A percentile compares a stretch with the other conserved stretches of the same genome.
These are phyloP conservation scores for Phytophthora pini DNA, from an alignment of 352 stramenopile genomes.

Conservation along the genomic window DNA sequence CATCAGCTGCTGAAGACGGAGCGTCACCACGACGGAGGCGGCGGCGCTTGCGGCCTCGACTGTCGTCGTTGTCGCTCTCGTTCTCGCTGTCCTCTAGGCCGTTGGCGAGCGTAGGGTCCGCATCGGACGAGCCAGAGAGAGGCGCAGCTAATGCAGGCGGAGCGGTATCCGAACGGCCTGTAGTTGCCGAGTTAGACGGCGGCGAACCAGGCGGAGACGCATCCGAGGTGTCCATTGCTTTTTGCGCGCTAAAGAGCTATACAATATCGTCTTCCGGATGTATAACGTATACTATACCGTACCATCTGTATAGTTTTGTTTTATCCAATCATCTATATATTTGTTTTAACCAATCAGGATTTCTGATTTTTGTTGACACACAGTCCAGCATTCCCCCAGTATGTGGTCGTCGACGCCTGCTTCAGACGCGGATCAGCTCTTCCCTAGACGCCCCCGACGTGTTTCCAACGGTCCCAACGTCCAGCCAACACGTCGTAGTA, in stretches of 20 bases:
- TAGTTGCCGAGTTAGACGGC: conserved; percentile 11
- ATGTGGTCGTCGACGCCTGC: conserved; percentile 24
- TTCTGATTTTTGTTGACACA: background rate
- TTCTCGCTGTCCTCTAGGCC: conserved; percentile 38
- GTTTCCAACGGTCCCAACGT: background rate
- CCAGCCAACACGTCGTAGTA: conserved; percentile 20
- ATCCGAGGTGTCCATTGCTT: conserved; percentile 19
- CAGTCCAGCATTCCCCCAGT: conserved; percentile 10
- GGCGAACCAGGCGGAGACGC: conserved; percentile 26
- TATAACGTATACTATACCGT: background rate
- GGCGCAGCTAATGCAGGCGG: conserved; percentile 1
- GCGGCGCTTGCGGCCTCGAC: conserved; percentile 53
- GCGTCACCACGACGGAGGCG: conserved; percentile 46
- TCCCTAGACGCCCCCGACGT: conserved; percentile 29
- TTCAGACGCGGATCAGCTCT: conserved; percentile 24
- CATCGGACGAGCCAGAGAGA: conserved; percentile 8
- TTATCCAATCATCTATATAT: background rate
- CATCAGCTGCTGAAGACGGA: background rate
- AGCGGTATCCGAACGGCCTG: background rate
- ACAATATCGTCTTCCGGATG: no score
- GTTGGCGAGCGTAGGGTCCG: conserved; percentile 4
- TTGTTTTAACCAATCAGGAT: background rate
- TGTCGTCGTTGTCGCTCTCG: conserved; percentile 41
- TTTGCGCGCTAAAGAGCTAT: no score
- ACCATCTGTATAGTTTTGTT: background rate